These are phyloP conservation scores for Perkinsus marinus DNA, from an alignment of 169 alveolate species.

Conservation along the genomic window DNA sequence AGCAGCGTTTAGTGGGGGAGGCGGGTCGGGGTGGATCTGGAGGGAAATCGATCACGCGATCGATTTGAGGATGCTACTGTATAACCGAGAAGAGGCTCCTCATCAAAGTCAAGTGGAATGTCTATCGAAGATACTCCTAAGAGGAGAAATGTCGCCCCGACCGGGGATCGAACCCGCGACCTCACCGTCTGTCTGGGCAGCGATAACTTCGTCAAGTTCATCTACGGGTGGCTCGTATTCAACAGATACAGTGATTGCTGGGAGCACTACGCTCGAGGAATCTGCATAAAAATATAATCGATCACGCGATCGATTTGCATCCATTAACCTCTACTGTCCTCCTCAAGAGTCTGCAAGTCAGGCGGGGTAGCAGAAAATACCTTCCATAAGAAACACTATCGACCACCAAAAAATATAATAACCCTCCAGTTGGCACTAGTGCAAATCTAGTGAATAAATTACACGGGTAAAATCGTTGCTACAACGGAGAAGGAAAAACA, in stretches of 20 bases:
- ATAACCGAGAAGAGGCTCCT: background rate
- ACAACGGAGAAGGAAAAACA: too few relatives aligned
- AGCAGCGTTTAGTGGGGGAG: background rate
- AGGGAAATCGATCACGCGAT: background rate
- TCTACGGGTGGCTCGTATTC: background rate
- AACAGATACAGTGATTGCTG: background rate
- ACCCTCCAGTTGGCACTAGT: background rate
- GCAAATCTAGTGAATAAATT: background rate
- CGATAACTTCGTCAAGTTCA: background rate
- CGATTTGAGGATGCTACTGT: background rate
- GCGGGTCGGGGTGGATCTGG: background rate
- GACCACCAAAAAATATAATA: background rate
- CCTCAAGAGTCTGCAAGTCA: background rate
- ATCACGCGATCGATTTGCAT: background rate
- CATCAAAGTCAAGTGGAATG: background rate
- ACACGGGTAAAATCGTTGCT: too few relatives aligned
- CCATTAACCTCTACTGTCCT: background rate
- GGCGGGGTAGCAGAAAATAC: background rate
- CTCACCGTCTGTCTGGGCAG: background rate
- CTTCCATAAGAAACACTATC: background rate
- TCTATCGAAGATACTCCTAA: background rate
- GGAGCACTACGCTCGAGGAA: background rate
- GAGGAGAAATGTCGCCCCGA: background rate
- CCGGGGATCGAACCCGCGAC: background rate
- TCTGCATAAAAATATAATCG: background rate